Base-by-base conservation (phyloP, 2,329 filamentous ascomycete species). In the Aspergillus sp. region DNA sequence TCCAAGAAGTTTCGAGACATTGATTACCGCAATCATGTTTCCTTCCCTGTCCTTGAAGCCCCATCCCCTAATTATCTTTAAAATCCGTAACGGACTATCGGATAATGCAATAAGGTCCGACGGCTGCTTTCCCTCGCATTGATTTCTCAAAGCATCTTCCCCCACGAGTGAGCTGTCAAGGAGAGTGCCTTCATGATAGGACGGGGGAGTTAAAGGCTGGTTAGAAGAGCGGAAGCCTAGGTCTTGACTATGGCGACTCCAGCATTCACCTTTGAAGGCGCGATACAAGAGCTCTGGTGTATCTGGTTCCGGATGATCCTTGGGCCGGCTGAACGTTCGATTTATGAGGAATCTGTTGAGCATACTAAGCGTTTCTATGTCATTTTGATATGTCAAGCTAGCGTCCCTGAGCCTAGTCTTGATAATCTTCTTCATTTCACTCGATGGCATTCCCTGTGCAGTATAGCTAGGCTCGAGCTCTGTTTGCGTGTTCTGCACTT, bases 41-140 rank as follows among this genome's bases (percentile, higher is more conserved):
- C 43, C 47, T 42, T 29, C 10, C 7, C 40, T 34, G 43, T 45
- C 47, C 8, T 32, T 41, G 28, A 49, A 49, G 43, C 35, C 39
- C 47, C 43, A 49, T 34, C 9, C 7, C 41, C 41, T n/a, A 34
- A 46, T 49, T 6, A 48, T 38, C 36, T 43, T 30, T n/a, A 48
- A 44, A 26, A 48, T 40, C 39, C 38, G 44, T 28, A 38, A 39
- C 12, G 42, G 46, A 39, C 46, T 48, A 44, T 48, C 43, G 36
- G 47, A 46, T 30, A 48, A 42, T 7, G 47, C 40, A 32, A 48
- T 45, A n/a, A 48, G 47, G 29, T 48, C 43, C 27, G 47, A 48
- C 41, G 47, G 38, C 42, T 32, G 26, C 6, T 33, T 12, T 8
- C 47, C 47, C 39, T 48, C 33, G 28, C 47, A 48, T 10, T 48